phyloP scores from a whole-genome alignment of 106 monocot genomes.

The Dendrobium nobile region DNA sequence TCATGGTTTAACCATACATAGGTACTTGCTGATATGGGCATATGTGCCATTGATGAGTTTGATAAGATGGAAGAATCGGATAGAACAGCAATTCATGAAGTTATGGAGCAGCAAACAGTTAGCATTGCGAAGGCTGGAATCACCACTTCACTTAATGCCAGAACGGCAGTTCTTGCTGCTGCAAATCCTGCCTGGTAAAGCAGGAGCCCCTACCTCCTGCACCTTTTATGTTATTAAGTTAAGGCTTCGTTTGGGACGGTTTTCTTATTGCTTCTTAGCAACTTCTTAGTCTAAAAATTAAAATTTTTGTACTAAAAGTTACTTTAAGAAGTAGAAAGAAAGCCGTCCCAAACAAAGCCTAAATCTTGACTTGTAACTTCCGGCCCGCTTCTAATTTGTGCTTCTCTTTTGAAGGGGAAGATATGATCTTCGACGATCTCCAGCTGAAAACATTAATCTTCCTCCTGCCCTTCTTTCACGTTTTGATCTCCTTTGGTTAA shows the following conservation, averaged over 20 bases:
- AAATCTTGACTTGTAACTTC: background rate
- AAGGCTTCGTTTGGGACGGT: background rate
- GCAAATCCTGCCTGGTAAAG: constrained; percentile 97
- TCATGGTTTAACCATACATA: constrained; percentile 7
- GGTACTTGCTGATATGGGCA: constrained; percentile 97
- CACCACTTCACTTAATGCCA: constrained; percentile 90
- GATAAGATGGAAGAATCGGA: constrained; percentile 99
- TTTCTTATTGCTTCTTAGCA: too few species aligned
- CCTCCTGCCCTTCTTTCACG: constrained; percentile 96
- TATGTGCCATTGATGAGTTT: constrained; percentile 99
- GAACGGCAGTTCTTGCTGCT: constrained; percentile 96
- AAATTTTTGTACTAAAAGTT: too few species aligned
- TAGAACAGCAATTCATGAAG: constrained; percentile 95
- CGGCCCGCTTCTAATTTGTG: background rate
- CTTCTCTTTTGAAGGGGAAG: constrained; percentile 59
- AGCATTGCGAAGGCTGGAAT: constrained; percentile 99
- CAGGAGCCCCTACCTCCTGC: background rate
- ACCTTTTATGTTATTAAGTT: background rate
- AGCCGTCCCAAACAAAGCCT: too few species aligned
- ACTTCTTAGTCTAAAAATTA: too few species aligned
- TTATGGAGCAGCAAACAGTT: constrained; percentile 99
- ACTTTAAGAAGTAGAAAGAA: too few species aligned
- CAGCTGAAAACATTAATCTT: constrained; percentile 96
- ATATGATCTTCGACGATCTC: constrained; percentile 91
- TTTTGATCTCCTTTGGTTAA: constrained; percentile 93